Percentiles rank a stretch among this genome's conserved stretches.
These are phyloP conservation scores for Teratosphaeria pseudoeucalypti DNA, from an alignment of 2,329 filamentous ascomycete genomes.

Conservation along the genomic window DNA sequence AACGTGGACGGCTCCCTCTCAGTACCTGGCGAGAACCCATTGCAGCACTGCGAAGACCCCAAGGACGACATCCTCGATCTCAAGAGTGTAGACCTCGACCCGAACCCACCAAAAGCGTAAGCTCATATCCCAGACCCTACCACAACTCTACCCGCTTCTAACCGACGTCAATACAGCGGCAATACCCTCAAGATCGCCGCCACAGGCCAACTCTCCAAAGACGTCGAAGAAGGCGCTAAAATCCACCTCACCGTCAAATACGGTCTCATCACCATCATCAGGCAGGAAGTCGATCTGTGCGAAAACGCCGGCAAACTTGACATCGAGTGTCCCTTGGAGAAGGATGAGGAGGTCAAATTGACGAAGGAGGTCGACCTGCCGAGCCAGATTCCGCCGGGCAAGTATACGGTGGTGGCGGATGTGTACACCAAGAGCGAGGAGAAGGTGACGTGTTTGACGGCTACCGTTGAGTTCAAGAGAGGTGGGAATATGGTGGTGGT, in stretches of 20 bases:
- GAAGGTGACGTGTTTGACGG: constrained; percentile 78
- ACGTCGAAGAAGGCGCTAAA: constrained; percentile 67
- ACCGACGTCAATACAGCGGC: constrained; percentile 49
- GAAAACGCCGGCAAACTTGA: constrained; percentile 83
- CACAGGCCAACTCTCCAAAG: constrained; percentile 59
- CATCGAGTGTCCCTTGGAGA: constrained; percentile 75
- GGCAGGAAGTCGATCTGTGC: constrained; percentile 72
- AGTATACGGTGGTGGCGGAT: constrained; percentile 80
- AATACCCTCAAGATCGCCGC: constrained; percentile 68
- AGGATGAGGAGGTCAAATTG: constrained; percentile 53
- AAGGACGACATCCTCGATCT: constrained; percentile 62
- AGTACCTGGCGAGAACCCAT: constrained; percentile 76
- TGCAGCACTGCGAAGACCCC: constrained; percentile 67
- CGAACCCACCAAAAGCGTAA: constrained; percentile 82
- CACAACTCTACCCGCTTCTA: constrained; percentile 4
- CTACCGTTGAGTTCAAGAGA: constrained; percentile 54
- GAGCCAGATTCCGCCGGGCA: constrained; percentile 77
- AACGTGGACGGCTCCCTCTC: constrained; percentile 41
- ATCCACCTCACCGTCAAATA: constrained; percentile 84
- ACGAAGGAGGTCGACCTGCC: constrained; percentile 79
- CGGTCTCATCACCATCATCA: constrained; percentile 81
- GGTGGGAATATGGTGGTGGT: constrained; percentile 14
- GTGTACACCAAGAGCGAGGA: constrained; percentile 64
- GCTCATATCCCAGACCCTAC: constrained; percentile 1
- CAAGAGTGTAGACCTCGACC: constrained; percentile 65